Base-by-base conservation (phyloP, 2,329 filamentous ascomycete species). In the Paraphaeosphaeria minitans region DNA sequence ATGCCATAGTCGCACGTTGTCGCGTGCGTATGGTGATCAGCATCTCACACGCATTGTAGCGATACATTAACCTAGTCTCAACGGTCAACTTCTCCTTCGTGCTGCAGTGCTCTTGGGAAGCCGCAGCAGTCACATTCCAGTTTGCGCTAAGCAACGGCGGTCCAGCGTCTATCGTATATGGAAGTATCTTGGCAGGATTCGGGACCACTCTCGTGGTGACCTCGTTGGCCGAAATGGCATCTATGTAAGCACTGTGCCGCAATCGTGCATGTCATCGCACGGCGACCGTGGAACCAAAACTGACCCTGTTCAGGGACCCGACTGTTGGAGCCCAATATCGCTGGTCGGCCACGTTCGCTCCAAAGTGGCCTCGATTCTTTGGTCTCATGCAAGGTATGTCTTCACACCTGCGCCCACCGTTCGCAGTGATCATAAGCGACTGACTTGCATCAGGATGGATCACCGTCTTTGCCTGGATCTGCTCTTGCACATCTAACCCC, bases 401-500 rank as follows among this genome's bases (percentile, higher is more conserved):
- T n/a, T 4, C 9, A n/a, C 22, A 19, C 52, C 43, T 16, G 12
- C 37, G 6, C 19, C 16, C 12, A 27, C 21, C 67, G 1, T 29
- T 8, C 24, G 4, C 6, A 12, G 8, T 21, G 4, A 76, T 75
- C 1, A 66, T 76, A 45, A 60, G 77, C 3, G 71, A 70, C 50
- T 74, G 16, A 75, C 72, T 2, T 76, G 76, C 12, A 22, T 35
- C 71, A 60, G 77, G 77, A 22, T 80, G 79, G 79, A 71, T 78
- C 6, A 76, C 75, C 16, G 70, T 74, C 1, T 69, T 78, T 12
- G 77, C 75, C 2, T 79, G 77, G 77, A 67, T 65, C 63, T 70
- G 56, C 67, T 75, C 72, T 7, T 62, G 64, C 35, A 63, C 64
- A 0, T 65, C 63, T 5, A 77, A 66, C 48, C 66, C 66, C 10